Conservation (phyloP, 108 stramenopile genomes). For the Cyclostephanos invisitatus region DNA sequence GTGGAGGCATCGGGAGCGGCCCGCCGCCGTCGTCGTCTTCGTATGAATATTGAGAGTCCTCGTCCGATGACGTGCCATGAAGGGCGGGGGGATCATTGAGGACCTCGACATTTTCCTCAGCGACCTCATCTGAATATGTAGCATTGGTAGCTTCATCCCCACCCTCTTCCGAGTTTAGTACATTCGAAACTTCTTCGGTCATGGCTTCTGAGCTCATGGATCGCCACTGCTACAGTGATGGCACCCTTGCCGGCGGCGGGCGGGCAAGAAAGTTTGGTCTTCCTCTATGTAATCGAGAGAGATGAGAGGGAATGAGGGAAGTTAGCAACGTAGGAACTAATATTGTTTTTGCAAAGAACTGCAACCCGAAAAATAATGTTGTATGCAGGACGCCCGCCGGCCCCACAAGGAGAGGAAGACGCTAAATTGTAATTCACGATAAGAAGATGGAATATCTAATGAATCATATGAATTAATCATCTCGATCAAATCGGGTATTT, state of each 20-base stretch:
- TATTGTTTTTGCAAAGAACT: neutral
- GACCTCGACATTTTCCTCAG: neutral
- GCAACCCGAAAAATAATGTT: no score
- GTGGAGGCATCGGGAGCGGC: conserved; percentile 36
- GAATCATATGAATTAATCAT: neutral
- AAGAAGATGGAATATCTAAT: no score
- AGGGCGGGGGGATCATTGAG: conserved; percentile 21
- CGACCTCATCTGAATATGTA: neutral
- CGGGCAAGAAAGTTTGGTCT: no score
- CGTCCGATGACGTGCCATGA: conserved; percentile 14
- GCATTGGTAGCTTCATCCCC: neutral
- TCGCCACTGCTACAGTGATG: neutral
- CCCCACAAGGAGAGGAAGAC: no score
- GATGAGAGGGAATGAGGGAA: neutral
- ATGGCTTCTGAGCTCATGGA: neutral
- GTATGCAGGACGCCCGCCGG: no score
- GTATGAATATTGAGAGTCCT: conserved; percentile 29
- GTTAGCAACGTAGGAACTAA: no score
- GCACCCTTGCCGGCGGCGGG: neutral
- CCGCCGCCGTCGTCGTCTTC: conserved; percentile 27
- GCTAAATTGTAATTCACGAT: no score
- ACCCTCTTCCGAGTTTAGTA: neutral
- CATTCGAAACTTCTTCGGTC: neutral
- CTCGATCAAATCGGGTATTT: neutral
- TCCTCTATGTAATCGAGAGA: no score